phyloP scores from a whole-genome alignment of 371 early-diverging fungal species.

The Spiromyces aspiralis region DNA sequence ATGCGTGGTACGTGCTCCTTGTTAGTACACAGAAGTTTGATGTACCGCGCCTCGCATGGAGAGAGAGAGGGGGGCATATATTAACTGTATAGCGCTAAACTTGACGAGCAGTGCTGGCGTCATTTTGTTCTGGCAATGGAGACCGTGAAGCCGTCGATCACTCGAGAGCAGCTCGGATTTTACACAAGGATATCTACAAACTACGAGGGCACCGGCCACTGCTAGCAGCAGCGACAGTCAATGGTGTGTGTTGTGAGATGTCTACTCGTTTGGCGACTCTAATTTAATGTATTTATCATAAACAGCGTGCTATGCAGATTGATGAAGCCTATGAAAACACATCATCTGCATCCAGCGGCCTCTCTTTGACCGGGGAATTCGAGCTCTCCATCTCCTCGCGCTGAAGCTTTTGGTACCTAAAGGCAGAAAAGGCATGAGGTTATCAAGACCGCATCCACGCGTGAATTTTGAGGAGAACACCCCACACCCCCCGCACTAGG shows the following conservation, averaged over 20 bases:
- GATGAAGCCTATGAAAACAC: neutral
- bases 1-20: no score
- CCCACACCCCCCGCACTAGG: no score
- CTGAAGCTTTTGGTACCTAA: neutral
- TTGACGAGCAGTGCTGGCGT: no score
- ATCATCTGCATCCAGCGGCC: neutral
- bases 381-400: neutral
- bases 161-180: neutral
- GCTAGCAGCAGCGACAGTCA: neutral
- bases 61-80: no score
- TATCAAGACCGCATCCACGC: no score
- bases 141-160: neutral
- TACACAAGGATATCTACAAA: neutral
- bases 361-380: neutral
- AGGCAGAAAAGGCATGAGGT: no score
- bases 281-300: no score
- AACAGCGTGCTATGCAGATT: neutral
- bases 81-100: no score
- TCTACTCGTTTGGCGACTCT: no score
- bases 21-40: no score
- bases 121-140: neutral
- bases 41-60: no score
- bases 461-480: no score
- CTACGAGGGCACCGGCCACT: neutral
- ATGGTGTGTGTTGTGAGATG: neutral